Base-by-base conservation (phyloP, 257 asterid genomes). In the Leptodermis oblonga region DNA sequence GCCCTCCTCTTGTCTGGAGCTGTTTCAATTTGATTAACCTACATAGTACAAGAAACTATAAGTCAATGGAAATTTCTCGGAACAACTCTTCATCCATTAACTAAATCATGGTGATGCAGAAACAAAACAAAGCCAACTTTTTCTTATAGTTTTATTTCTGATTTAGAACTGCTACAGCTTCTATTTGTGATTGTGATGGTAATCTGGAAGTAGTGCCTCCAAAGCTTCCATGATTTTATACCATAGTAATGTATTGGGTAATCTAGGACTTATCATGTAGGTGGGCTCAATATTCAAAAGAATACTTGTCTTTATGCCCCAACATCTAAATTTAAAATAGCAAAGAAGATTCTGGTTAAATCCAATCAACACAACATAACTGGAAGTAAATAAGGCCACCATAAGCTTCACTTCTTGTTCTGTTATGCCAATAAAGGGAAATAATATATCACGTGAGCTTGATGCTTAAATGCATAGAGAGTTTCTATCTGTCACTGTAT, bases 21-120 rank as follows among this genome's bases (percentile, higher is more conserved):
- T 48, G 72, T 65, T 77, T 87, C 96, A 87, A 87, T 74, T 78
- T 80, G 90, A 52, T 74, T 82, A 56, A 90, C 82, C 99, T 93
- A 82, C 77, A 76, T 62, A 33, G 71, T 61, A 65, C 69, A 68
- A 60, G 28, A 61, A 33, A 61, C 6, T 7, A 30, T 28, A 1
- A 1, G 34, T 59, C 42, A 17, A 48, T 25, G 15, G 26, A 59
- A 18, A 48, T 30, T 67, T 48, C 30, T 15, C 6, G 31, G 61
- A 31, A 13, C 6, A 5, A 51, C 48, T 12, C 14, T 48, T 30
- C 4, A 67, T 10, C 28, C 13, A 23, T 37, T 22, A 34, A 26
- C 30, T 46, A 4, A 66, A 25, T 23, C 45, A 12, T n/a, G 15
- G 13, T 5, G 36, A 11, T 31, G n/a, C n/a, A n/a, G n/a, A n/a